Evolutionary conservation across 108 stramenopile species (phyloP), one percentile per base, ranked within the genome.

Genomic region (Aurantiochytrium sp.): DNA sequence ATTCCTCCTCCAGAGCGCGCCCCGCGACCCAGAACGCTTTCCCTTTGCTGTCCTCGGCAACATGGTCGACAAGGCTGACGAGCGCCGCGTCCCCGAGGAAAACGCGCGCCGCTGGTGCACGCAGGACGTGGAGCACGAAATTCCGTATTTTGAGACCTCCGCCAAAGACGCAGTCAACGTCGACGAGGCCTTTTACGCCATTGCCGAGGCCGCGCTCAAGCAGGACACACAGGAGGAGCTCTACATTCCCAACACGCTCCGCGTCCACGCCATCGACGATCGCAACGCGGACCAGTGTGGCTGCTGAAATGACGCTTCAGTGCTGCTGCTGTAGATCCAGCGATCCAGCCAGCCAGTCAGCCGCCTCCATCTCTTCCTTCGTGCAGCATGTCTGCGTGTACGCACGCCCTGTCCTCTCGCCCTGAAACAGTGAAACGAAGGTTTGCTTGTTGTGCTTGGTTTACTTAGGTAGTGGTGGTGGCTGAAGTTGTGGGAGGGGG

Each of bases 1-100:
- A 87, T 99, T 98, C 91, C 88, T 98, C 32, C 87, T 92, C 52
- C 95, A 97, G 89, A 94, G 73, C 4, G 50, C 54, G 32, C 89
- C 87, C 3, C 53, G 55, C 36, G 93, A 93, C 68, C 93, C 69
- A 90, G 95, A 89, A 86, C 95, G 59, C 31, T 98, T 99, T 90
- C 97, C 98, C 8, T 99, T 98, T 90, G 96, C 97, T 27, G 95
- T 98, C 15, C 85, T 99, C 55, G 98, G 97, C 19, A 99, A 99
- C 90, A 99, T 98, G 94, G 94, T 96, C 55, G 98, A 99, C 87
- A 93, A 55, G 36, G 92, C 92, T 53, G 54, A 85, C 45, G 92
- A 92, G 36, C 73, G 89, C n/a, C 89, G 89, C 24, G 96, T 97
- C 4, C 89, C 95, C 17, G 92, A 92, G 34, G 89, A 91, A 68